A percentile compares a stretch with the other conserved stretches of the same genome.
These are phyloP conservation scores for Tarenaya hassleriana DNA, from an alignment of 345 rosid genomes.

Conservation along the genomic window DNA sequence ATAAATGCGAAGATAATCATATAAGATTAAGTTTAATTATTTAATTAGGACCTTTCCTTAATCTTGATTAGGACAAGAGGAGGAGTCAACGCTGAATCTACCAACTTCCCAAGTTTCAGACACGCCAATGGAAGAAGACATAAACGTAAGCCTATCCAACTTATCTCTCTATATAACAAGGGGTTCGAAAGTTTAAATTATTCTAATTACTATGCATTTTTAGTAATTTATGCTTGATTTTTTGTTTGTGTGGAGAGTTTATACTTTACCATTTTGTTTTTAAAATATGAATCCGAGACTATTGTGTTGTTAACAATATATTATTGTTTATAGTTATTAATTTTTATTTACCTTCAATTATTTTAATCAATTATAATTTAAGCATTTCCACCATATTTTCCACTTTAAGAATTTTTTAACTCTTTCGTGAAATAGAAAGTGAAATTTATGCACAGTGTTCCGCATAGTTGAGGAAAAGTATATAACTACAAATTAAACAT, in stretches of 20 bases:
- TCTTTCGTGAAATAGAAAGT: conserved; percentile 7
- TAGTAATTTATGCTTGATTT: background rate
- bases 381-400: background rate
- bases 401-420: background rate
- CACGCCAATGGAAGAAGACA: conserved; percentile 18
- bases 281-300: too few species aligned
- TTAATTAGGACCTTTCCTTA: conserved; percentile 34
- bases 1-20: background rate
- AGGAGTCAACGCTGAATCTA: conserved; percentile 27
- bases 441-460: background rate
- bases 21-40: background rate
- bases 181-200: background rate
- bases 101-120: conserved; percentile 19
- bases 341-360: too few species aligned
- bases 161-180: background rate
- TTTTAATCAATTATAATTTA: too few species aligned
- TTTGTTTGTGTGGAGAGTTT: too few species aligned
- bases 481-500: too few species aligned
- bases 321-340: too few species aligned
- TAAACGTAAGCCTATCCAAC: conserved; percentile 26
- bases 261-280: too few species aligned
- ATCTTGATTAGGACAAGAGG: too few species aligned
- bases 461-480: too few species aligned
- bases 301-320: too few species aligned
- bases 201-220: background rate